Conservation (phyloP, 768 basidiomycete species). For the Psilocybe sp. region DNA sequence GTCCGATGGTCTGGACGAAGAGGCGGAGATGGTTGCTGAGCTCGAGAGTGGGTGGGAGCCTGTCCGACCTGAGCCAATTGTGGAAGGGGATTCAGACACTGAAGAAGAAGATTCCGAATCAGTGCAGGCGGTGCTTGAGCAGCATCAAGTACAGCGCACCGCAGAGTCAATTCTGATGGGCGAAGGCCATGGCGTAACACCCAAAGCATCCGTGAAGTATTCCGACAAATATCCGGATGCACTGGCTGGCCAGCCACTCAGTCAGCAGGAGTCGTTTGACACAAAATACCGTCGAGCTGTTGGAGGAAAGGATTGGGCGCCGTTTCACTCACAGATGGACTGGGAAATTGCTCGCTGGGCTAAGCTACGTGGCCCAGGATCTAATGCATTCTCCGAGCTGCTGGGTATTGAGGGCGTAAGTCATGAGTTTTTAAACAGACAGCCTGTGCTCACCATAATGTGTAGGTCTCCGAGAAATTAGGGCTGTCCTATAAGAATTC, state of each 20-base stretch:
- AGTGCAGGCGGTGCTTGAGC: neutral
- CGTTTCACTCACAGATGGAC: slow-evolving; percentile 23
- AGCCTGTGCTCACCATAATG: neutral
- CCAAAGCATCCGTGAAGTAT: neutral
- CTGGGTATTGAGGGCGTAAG: slow-evolving; percentile 25
- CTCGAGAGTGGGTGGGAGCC: neutral
- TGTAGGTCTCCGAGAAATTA: slow-evolving; percentile 22
- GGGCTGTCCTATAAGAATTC: slow-evolving; percentile 23
- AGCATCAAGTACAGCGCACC: neutral
- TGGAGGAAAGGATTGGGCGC: slow-evolving; percentile 11
- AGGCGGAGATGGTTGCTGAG: neutral
- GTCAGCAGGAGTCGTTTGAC: neutral
- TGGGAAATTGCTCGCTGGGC: slow-evolving; percentile 31
- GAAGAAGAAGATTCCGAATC: neutral
- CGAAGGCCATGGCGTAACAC: slow-evolving; percentile 6
- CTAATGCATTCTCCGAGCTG: slow-evolving; percentile 26
- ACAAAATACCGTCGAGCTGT: neutral
- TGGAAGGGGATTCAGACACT: neutral
- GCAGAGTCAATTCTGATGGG: slow-evolving; percentile 1
- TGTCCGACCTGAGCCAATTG: neutral
- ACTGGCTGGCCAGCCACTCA: neutral
- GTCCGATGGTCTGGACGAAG: neutral
- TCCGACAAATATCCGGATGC: neutral
- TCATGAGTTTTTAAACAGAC: neutral
- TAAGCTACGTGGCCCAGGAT: slow-evolving; percentile 24